Base-by-base conservation (phyloP, 345 rosid species). In the Crucihimalaya himalaica region DNA sequence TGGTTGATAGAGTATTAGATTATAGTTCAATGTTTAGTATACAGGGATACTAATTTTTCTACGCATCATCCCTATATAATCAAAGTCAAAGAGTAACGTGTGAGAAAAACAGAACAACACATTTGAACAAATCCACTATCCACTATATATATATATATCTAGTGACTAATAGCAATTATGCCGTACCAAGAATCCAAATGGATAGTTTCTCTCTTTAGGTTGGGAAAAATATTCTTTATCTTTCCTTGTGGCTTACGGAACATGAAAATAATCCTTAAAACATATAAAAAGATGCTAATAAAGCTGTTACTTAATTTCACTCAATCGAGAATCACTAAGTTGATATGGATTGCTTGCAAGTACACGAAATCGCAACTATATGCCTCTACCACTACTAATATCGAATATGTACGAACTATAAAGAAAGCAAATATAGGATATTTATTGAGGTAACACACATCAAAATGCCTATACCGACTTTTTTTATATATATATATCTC, bases 71-170 rank as follows among this genome's bases (percentile, higher is more conserved):
- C 55, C 27, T 32, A 47, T 63, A 72, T 31, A 68, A 68, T 43
- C 21, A 6, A 75, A 70, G 72, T 77, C 76, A 77, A 77, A 64
- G 76, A 77, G 76, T 63, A 70, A 70, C 80, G 63, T 76, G 61
- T 63, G 65, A 66, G 66, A 15, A 47, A 54, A 70, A 63, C 60
- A 76, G 60, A 70, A 76, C 60, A 63, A 69, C 25, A 16, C 40
- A 53, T 62, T 76, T 76, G 79, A 70, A 70, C 53, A 56, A 56
- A 56, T 76, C 75, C 59, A 69, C 63, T 63, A 48, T 48, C 59
- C 47, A 67, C 69, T 63, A 54, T 9, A 13, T 53, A 56, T 63
- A 54, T 9, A 13, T 53, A 56, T n/a, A 47, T 19, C 10, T 47
- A 18, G 18, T 18, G 21, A 47, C 66, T 15, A 47, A 43, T 52